A percentile compares a stretch with the other conserved stretches of the same genome.
These are phyloP conservation scores for Naganishia vaughanmartiniae DNA, from an alignment of 768 basidiomycete species.

Conservation along the genomic window DNA sequence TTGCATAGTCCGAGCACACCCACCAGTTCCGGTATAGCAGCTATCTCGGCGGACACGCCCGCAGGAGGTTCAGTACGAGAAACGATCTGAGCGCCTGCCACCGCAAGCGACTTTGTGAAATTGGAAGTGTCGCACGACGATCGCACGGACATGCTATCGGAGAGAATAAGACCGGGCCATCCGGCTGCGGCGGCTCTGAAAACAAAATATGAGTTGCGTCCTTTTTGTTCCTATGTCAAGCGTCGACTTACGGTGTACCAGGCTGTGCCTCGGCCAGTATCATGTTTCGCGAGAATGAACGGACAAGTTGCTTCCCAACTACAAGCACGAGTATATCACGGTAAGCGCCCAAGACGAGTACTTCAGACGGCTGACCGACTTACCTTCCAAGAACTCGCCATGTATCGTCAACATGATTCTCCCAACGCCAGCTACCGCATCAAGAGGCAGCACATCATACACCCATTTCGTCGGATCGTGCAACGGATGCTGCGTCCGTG, in stretches of 20 bases:
- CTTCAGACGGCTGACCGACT: conserved; percentile 39
- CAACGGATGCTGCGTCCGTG: conserved; percentile 79
- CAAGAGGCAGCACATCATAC: conserved; percentile 78
- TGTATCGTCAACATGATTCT: conserved; percentile 71
- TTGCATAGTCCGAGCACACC: conserved; percentile 44
- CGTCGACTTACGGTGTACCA: conserved; percentile 70
- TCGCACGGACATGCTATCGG: conserved; percentile 80
- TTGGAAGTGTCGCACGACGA: conserved; percentile 77
- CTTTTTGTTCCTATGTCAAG: background rate
- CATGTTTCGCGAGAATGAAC: conserved; percentile 92
- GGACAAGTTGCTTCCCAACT: conserved; percentile 60
- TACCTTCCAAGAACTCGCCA: conserved; percentile 88
- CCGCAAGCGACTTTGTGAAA: conserved; percentile 59
- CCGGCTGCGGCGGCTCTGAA: conserved; percentile 71
- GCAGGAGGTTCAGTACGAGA: conserved; percentile 28
- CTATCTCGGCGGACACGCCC: conserved; percentile 56
- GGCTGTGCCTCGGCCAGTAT: conserved; percentile 75
- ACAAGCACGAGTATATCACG: conserved; percentile 59
- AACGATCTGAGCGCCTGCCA: conserved; percentile 45
- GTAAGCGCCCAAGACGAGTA: background rate
- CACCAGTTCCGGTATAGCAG: conserved; percentile 60
- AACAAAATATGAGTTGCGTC: conserved; percentile 9
- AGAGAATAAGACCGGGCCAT: conserved; percentile 86
- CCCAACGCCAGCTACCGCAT: conserved; percentile 45
- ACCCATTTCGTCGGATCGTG: conserved; percentile 73